These are phyloP conservation scores for Zopfochytrium polystomum DNA, from an alignment of 371 early-diverging fungal genomes.

Conservation along the genomic window DNA sequence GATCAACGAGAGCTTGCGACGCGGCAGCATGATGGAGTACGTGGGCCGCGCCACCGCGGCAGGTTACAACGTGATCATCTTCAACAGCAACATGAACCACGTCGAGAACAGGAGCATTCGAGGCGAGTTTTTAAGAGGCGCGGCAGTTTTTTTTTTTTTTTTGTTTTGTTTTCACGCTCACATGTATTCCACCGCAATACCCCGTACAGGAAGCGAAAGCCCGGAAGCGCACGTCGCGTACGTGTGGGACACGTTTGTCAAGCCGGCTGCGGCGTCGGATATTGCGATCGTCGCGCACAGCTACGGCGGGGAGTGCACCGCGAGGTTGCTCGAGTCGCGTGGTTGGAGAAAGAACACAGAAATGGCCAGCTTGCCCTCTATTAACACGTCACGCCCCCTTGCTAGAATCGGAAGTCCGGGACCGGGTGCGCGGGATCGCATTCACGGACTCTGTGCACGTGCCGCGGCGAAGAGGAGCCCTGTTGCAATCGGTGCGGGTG, in stretches of 20 bases:
- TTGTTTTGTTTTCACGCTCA: not conserved
- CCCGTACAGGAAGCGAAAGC: constrained; percentile 22
- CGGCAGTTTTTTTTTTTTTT: no score
- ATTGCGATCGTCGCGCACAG: constrained; percentile 40
- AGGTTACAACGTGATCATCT: constrained; percentile 33
- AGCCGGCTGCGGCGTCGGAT: constrained; percentile 7
- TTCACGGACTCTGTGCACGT: constrained; percentile 46
- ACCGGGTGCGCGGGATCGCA: no score
- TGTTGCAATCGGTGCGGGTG: not conserved
- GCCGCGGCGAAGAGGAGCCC: no score
- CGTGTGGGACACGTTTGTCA: constrained; percentile 38
- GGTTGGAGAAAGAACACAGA: not conserved
- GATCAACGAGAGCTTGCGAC: constrained; percentile 37
- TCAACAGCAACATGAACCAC: constrained; percentile 36
- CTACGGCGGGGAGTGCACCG: constrained; percentile 39
- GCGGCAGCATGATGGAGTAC: constrained; percentile 40
- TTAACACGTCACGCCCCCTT: constrained; percentile 26
- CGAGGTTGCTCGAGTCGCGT: constrained; percentile 14
- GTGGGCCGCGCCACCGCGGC: constrained; percentile 26
- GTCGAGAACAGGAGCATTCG: not conserved
- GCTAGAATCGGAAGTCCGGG: no score
- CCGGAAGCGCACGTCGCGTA: constrained; percentile 36
- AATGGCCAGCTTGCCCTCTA: constrained; percentile 11
- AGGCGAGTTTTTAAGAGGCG: not conserved
- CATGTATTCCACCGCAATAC: not conserved